These are phyloP conservation scores for Aspergillus sclerotialis DNA, from an alignment of 2,329 filamentous ascomycete genomes.

Conservation along the genomic window DNA sequence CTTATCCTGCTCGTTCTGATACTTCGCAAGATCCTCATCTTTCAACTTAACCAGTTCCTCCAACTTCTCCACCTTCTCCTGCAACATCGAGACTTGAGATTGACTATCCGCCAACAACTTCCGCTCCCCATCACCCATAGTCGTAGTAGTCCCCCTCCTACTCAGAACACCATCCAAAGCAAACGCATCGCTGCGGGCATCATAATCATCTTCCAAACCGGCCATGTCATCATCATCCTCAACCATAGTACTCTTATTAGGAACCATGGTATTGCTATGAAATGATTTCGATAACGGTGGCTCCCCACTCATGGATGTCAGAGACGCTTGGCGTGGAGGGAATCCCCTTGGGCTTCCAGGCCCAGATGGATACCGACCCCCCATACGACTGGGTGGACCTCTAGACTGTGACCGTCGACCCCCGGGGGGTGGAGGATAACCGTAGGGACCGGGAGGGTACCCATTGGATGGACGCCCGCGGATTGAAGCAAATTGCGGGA, in stretches of 20 bases:
- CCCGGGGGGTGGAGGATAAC: constrained; percentile 29
- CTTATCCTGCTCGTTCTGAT: constrained; percentile 52
- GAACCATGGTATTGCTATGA: constrained; percentile 91
- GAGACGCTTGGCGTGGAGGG: constrained; percentile 33
- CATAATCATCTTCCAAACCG: constrained; percentile 49
- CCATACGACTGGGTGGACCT: constrained; percentile 26
- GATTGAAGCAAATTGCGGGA: constrained; percentile 68
- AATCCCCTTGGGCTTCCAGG: constrained; percentile 30
- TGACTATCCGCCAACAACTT: constrained; percentile 75
- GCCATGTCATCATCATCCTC: constrained; percentile 79
- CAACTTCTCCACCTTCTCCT: constrained; percentile 65
- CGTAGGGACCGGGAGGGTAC: constrained; percentile 41
- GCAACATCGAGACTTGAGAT: constrained; percentile 65
- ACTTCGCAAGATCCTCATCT: constrained; percentile 60
- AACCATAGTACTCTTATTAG: constrained; percentile 95
- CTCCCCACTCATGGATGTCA: constrained; percentile 52
- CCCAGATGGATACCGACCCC: constrained; percentile 31
- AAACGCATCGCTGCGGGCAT: constrained; percentile 58
- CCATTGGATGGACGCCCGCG: constrained; percentile 55
- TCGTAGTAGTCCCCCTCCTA: constrained; percentile 43
- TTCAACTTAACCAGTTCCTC: constrained; percentile 63
- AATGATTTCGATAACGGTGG: constrained; percentile 82
- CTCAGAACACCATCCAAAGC: constrained; percentile 48
- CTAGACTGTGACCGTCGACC: constrained; percentile 37
- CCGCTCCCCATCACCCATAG: constrained; percentile 54